Evolutionary conservation across 106 monocot species (phyloP), one percentile per base, ranked within the genome.

Genomic region (Dioscorea alata): DNA sequence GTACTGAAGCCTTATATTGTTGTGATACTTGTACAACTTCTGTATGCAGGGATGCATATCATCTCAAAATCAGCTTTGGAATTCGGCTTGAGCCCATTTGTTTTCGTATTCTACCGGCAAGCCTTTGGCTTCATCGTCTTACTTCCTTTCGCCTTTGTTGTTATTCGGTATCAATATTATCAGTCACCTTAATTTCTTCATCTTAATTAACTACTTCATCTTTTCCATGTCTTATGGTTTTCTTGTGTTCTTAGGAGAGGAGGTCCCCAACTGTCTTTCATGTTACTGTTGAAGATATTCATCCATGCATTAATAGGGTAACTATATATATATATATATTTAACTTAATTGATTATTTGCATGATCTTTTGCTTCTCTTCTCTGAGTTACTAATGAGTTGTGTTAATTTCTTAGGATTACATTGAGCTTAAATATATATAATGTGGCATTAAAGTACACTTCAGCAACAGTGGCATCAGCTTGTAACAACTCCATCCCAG

Each of bases 251-350:
- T 53, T 16, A 69, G 68, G 54, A 24, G 28, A 53, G 32, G 33
- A 23, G n/a, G 18, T 17, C 70, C 85, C 52, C 56, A 65, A 15
- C 22, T 83, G 53, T 66, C 80, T 25, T 34, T 73, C 24, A 23
- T 18, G 24, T 18, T 75, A 3, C 53, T 76, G 8, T 24, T 77
- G 48, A 91, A 86, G 79, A 60, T 87, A 21, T 87, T 85, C 69
- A 54, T 86, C 69, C 81, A 79, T 68, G 68, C 82, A 18, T 50
- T 84, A 16, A 18, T 79, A 4, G 87, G 86, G 87, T 90, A 86
- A 28, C 2, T 50, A 4, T 56, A 52, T 7, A 24, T 54, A 65
- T 28, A 58, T 73, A 52, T 7, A 24, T 54, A 65, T 28, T 4
- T 73, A 35, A 10, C 34, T 24, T 58, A 4, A 22, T 8, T 33